Conservation (phyloP, 768 basidiomycete genomes). For the Boletus edulis region DNA sequence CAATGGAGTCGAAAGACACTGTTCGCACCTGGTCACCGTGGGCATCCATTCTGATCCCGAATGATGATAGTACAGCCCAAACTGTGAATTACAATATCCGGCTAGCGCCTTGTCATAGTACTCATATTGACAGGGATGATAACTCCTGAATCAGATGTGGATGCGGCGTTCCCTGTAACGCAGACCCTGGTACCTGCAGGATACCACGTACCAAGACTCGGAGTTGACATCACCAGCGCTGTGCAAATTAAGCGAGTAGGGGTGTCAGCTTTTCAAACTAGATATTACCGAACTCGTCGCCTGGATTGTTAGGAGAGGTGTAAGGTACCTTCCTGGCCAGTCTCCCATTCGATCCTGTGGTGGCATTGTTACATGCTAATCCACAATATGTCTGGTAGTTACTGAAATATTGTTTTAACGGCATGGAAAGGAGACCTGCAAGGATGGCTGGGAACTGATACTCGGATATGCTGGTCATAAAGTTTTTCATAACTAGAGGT, state of each 20-base stretch:
- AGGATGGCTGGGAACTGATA: neutral
- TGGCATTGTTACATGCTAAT: slow-evolving; percentile 4
- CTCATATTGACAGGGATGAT: no score
- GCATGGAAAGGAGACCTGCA: neutral
- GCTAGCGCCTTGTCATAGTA: no score
- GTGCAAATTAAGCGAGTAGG: slow-evolving; percentile 9
- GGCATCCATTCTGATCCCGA: neutral
- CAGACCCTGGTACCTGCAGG: slow-evolving; percentile 2
- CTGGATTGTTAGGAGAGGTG: neutral
- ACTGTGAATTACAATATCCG: no score
- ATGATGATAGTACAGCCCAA: no score
- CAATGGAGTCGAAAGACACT: slow-evolving; percentile 7
- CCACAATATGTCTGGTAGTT: neutral
- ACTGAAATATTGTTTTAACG: neutral
- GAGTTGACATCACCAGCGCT: neutral
- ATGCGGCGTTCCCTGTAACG: slow-evolving; percentile 5
- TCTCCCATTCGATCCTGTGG: neutral
- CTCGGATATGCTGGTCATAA: slow-evolving; percentile 8
- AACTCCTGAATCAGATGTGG: neutral
- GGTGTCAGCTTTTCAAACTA: neutral
- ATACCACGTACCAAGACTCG: neutral
- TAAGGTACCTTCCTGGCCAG: neutral
- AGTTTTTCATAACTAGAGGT: slow-evolving; percentile 7
- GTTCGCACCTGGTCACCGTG: neutral
- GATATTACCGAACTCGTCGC: slow-evolving; percentile 5